Percentiles rank a stretch among this genome's conserved stretches.
phyloP scores from a whole-genome alignment of 345 rosid species.

The Euphorbia peplus region DNA sequence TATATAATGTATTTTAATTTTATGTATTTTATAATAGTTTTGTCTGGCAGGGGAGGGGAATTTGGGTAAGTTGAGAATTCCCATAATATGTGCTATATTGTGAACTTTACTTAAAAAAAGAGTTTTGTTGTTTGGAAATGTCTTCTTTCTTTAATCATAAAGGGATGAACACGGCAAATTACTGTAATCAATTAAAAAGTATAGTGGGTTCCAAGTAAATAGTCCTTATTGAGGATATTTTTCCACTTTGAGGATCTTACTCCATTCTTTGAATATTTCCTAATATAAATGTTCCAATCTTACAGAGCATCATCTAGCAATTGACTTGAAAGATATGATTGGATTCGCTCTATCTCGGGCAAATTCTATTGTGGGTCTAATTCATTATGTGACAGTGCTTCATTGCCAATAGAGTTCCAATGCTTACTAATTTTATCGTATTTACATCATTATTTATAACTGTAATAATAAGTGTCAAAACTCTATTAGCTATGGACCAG shows the following conservation, averaged over 20 bases:
- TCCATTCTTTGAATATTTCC: background rate
- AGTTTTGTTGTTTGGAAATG: background rate
- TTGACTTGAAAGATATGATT: too few species aligned
- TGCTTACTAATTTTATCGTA: too few species aligned
- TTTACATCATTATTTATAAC: too few species aligned
- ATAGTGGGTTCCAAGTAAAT: background rate
- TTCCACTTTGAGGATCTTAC: too few species aligned
- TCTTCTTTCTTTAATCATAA: too few species aligned
- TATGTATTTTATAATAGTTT: background rate
- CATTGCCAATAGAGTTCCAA: too few species aligned
- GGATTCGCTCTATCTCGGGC: too few species aligned
- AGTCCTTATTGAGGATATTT: background rate
- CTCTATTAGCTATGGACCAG: too few species aligned
- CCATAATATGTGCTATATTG: background rate
- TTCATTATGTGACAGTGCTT: too few species aligned
- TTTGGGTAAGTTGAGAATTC: background rate
- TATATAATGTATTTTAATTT: background rate
- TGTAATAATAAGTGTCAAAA: too few species aligned
- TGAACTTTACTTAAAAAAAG: background rate
- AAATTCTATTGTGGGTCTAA: too few species aligned
- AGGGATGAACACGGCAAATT: background rate
- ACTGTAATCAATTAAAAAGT: background rate
- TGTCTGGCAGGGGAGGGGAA: background rate
- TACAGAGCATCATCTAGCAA: too few species aligned
- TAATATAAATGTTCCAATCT: background rate